Evolutionary conservation across 192 early-diverging fungal species (phyloP).

Genomic region (Backusella westeae): DNA sequence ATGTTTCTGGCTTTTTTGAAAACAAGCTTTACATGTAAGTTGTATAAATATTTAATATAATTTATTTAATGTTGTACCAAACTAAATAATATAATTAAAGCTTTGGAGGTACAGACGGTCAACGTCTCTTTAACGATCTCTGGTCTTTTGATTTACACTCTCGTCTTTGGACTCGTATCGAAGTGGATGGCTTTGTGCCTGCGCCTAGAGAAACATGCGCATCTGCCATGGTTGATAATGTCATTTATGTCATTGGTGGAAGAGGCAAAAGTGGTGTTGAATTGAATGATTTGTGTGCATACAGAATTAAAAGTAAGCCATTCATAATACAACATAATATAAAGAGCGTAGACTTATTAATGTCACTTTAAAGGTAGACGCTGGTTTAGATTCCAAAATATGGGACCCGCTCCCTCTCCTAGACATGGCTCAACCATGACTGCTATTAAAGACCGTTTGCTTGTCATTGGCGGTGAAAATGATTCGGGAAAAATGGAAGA

Average conservation of each 20-base stretch:
- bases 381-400: slow-evolving; percentile 53
- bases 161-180: slow-evolving; percentile 44
- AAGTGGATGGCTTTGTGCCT: slow-evolving; percentile 46
- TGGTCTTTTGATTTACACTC: slow-evolving; percentile 52
- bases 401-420: slow-evolving; percentile 40
- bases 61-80: slow-evolving; percentile 1
- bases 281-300: slow-evolving; percentile 50
- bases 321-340: background rate
- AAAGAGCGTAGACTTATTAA: background rate
- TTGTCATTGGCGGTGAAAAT: slow-evolving; percentile 54
- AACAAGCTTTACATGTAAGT: slow-evolving; percentile 33
- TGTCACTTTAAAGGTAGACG: slow-evolving; percentile 35
- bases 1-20: slow-evolving; percentile 25
- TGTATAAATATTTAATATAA: background rate
- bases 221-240: slow-evolving; percentile 40
- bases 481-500: slow-evolving; percentile 40
- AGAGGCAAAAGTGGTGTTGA: slow-evolving; percentile 43
- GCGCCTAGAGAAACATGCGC: slow-evolving; percentile 42
- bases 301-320: slow-evolving; percentile 46
- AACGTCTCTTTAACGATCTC: slow-evolving; percentile 51
- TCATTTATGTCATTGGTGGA: slow-evolving; percentile 56
- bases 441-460: slow-evolving; percentile 46
- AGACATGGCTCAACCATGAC: slow-evolving; percentile 47
- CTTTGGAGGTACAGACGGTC: slow-evolving; percentile 57
- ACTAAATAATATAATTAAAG: slow-evolving; percentile 20